A percentile compares a stretch with the other conserved stretches of the same genome.
Conservation (phyloP, 768 basidiomycete species). For the Podaxis pistillaris region DNA sequence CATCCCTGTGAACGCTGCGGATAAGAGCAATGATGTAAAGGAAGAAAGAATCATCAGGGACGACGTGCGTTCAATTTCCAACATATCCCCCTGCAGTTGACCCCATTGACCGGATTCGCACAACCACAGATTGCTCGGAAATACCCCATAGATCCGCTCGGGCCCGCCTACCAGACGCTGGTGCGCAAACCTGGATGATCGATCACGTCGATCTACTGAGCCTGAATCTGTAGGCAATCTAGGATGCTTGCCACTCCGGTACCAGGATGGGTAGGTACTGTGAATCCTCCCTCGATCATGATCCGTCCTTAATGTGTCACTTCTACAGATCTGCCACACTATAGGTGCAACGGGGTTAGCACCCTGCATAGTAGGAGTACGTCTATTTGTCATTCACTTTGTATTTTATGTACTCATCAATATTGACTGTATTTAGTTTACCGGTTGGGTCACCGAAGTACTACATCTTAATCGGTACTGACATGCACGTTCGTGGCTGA, state of each 20-base stretch:
- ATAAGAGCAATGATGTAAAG: neutral
- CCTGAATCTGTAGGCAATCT: neutral
- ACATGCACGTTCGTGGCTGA: neutral
- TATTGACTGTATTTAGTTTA: neutral
- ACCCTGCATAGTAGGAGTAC: neutral
- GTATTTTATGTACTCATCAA: neutral
- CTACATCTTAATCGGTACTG: neutral
- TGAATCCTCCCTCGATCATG: neutral
- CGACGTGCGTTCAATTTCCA: neutral
- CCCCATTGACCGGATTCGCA: neutral
- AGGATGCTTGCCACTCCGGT: neutral
- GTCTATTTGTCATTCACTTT: neutral
- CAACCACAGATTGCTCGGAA: neutral
- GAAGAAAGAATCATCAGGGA: neutral
- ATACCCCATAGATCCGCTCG: neutral
- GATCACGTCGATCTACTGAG: neutral
- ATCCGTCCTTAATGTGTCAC: neutral
- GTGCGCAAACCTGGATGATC: neutral
- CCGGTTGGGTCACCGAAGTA: conserved; percentile 4
- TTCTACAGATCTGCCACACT: neutral
- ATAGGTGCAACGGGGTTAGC: neutral
- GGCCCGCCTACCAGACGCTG: neutral
- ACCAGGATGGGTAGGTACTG: neutral
- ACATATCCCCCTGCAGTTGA: neutral
- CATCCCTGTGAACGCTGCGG: neutral